Conservation (phyloP, 352 stramenopile genomes). For the Hyaloperonospora brassicae region DNA sequence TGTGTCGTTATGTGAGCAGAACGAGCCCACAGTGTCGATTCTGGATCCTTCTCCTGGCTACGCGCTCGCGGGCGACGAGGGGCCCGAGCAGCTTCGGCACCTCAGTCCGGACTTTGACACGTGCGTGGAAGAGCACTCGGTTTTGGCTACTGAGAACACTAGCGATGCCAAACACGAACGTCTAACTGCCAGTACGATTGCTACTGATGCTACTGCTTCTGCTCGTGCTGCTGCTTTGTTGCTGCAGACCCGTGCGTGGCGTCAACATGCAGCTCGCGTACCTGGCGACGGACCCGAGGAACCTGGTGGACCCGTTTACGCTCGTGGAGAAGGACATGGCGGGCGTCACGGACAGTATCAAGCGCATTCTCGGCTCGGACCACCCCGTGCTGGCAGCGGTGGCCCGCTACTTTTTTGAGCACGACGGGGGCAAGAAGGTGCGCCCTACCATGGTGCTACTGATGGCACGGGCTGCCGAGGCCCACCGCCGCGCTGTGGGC, state of each 20-base stretch:
- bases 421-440: constrained; percentile 97
- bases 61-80: constrained; percentile 26
- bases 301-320: constrained; percentile 87
- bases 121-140: constrained; percentile 5
- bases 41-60: constrained; percentile 63
- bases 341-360: constrained; percentile 91
- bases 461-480: constrained; percentile 87
- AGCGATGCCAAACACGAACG: no score
- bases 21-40: constrained; percentile 81
- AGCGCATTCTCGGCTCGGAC: constrained; percentile 92
- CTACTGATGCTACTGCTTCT: constrained; percentile 1
- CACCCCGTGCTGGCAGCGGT: constrained; percentile 96
- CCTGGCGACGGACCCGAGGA: constrained; percentile 40
- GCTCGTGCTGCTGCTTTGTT: constrained; percentile 1
- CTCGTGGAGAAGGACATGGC: constrained; percentile 89
- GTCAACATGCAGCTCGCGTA: constrained; percentile 36
- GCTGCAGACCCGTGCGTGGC: constrained; percentile 17
- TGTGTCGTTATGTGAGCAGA: constrained; percentile 18
- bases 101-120: constrained; percentile 37
- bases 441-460: constrained; percentile 96
- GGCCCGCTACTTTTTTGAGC: constrained; percentile 93
- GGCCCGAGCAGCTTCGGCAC: constrained; percentile 22
- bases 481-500: constrained; percentile 44
- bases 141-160: background rate
- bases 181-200: no score